Evolutionary conservation across 805 yeast species (phyloP).

Genomic region (Wickerhamiella domercqiae): DNA sequence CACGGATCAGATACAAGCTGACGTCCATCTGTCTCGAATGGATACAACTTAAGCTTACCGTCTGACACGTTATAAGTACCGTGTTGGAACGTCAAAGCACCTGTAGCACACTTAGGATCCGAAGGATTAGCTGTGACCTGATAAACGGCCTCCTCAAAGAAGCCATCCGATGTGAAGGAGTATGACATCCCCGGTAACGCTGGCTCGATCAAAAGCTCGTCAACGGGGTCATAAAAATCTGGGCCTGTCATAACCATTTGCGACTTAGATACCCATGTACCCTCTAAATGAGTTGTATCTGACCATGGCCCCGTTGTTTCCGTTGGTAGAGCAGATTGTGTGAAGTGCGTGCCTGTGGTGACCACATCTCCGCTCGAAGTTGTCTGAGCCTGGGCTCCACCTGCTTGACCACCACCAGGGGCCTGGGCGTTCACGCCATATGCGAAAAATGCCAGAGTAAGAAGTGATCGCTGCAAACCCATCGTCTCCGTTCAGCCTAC

Average conservation of each 20-base stretch:
- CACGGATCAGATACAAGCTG: conserved; percentile 85
- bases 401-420: conserved; percentile 9
- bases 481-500: too few relatives aligned
- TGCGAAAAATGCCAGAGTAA: too few relatives aligned
- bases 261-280: conserved; percentile 93
- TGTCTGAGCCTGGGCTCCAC: conserved; percentile 2
- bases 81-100: conserved; percentile 74
- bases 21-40: conserved; percentile 81
- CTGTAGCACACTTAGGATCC: conserved; percentile 70
- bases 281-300: conserved; percentile 32
- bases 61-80: conserved; percentile 57
- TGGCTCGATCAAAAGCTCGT: conserved; percentile 88
- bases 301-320: conserved; percentile 17
- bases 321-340: conserved; percentile 8
- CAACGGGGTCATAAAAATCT: conserved; percentile 82
- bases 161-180: conserved; percentile 87
- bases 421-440: conserved; percentile 3
- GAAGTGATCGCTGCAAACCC: too few relatives aligned
- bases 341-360: conserved; percentile 6
- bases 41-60: conserved; percentile 55
- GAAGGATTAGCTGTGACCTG: conserved; percentile 32
- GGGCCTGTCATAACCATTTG: conserved; percentile 95
- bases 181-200: conserved; percentile 87
- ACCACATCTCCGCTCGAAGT: conserved; percentile 3
- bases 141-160: conserved; percentile 78